These are phyloP conservation scores for Forsythia viridissima DNA, from an alignment of 257 asterid species.

Conservation along the genomic window DNA sequence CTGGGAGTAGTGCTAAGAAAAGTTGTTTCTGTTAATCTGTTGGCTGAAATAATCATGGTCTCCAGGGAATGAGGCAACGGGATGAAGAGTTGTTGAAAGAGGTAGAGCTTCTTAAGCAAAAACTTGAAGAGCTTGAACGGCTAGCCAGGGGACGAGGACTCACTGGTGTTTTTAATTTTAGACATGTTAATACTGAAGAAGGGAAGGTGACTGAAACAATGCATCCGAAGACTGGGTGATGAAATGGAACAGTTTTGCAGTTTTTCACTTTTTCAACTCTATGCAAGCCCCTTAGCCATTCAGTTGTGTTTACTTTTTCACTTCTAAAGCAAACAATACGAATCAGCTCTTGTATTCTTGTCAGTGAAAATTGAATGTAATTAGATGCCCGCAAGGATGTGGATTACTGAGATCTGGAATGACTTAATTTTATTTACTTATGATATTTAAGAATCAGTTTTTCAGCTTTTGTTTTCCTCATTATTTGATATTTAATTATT, in stretches of 20 bases:
- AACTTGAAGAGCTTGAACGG: conserved; percentile 44
- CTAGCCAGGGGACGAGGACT: conserved; percentile 48
- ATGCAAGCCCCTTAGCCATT: not conserved
- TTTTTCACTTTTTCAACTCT: not conserved
- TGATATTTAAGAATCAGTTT: not conserved
- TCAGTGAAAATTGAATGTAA: not conserved
- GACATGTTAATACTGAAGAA: conserved; percentile 26
- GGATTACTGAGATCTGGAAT: not conserved
- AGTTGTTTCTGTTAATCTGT: not conserved
- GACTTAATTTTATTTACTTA: not conserved
- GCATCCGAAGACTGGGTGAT: not conserved
- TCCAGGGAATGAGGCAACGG: conserved; percentile 40
- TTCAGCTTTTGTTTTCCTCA: no score
- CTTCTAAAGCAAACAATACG: not conserved
- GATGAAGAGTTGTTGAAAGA: conserved; percentile 43
- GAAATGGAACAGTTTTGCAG: not conserved
- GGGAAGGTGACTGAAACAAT: conserved; percentile 19
- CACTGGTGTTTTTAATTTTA: conserved; percentile 39
- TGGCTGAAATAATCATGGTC: not conserved
- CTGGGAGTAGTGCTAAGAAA: not conserved
- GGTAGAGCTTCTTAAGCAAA: conserved; percentile 33
- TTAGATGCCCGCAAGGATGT: not conserved
- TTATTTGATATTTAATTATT: no score
- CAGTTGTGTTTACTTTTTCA: not conserved
- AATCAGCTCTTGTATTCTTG: not conserved